A percentile compares a stretch with the other conserved stretches of the same genome.
These are phyloP conservation scores for Termitomyces sp. DNA, from an alignment of 768 basidiomycete species.

Conservation along the genomic window DNA sequence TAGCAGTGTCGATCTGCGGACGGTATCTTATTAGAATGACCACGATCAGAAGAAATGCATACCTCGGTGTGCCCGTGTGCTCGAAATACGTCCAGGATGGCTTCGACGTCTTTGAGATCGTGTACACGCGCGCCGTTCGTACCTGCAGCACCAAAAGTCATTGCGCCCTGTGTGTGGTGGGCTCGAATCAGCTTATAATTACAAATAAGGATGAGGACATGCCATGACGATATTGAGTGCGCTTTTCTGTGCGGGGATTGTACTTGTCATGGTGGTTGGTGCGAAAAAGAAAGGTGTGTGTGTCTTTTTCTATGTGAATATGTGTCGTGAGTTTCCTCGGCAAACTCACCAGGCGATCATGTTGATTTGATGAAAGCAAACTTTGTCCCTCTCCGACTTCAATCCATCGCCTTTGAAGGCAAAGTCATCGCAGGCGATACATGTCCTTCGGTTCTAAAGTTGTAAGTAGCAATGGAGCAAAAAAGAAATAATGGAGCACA, in stretches of 20 bases:
- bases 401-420: too few species aligned
- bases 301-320: not conserved
- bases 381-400: too few species aligned
- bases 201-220: constrained; percentile 22
- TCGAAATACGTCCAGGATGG: constrained; percentile 44
- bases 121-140: constrained; percentile 35
- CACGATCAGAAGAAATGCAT: too few species aligned
- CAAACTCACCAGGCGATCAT: too few species aligned
- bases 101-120: constrained; percentile 36
- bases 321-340: too few species aligned
- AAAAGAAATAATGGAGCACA: too few species aligned
- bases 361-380: too few species aligned
- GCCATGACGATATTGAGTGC: constrained; percentile 49
- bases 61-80: constrained; percentile 42
- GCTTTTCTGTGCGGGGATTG: constrained; percentile 27
- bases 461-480: too few species aligned
- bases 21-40: not conserved
- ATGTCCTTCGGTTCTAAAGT: too few species aligned
- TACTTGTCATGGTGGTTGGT: constrained; percentile 16
- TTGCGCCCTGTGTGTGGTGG: constrained; percentile 28
- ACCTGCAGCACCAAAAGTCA: constrained; percentile 39
- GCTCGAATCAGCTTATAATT: not conserved
- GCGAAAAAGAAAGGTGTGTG: not conserved
- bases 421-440: too few species aligned
- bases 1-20: constrained; percentile 13